These are phyloP conservation scores for Dispira parvispora DNA, from an alignment of 192 early-diverging fungal genomes.

Conservation along the genomic window DNA sequence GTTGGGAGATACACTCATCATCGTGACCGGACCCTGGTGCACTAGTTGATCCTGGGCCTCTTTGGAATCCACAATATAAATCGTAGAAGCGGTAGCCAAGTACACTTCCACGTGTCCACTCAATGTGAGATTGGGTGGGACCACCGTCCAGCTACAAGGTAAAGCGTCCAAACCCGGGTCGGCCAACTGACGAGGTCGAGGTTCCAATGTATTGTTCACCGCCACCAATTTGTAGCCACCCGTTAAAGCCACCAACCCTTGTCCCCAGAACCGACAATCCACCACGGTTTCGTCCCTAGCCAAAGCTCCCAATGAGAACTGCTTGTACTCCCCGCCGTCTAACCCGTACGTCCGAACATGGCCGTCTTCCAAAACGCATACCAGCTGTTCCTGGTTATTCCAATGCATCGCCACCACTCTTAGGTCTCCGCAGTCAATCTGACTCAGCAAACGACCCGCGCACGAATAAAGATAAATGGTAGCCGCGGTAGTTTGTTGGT, in stretches of 20 bases:
- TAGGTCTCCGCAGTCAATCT: slow-evolving; percentile 82
- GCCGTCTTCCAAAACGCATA: slow-evolving; percentile 79
- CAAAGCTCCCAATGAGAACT: slow-evolving; percentile 68
- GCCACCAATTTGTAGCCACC: slow-evolving; percentile 64
- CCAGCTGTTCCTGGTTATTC: slow-evolving; percentile 71
- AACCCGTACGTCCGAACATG: slow-evolving; percentile 64
- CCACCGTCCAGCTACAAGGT: slow-evolving; percentile 75
- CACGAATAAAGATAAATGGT: slow-evolving; percentile 74
- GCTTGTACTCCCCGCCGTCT: slow-evolving; percentile 50
- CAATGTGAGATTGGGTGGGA: slow-evolving; percentile 72
- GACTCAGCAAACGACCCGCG: slow-evolving; percentile 66
- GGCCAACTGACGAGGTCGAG: slow-evolving; percentile 59
- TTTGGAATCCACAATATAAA: slow-evolving; percentile 66
- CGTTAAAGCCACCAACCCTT: slow-evolving; percentile 85
- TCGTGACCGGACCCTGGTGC: slow-evolving; percentile 73
- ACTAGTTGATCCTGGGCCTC: slow-evolving; percentile 70
- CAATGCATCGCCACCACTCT: slow-evolving; percentile 85
- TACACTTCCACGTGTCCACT: slow-evolving; percentile 85
- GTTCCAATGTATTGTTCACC: slow-evolving; percentile 72
- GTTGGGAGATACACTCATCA: slow-evolving; percentile 85
- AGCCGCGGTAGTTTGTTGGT: slow-evolving; percentile 54
- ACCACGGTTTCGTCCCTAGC: slow-evolving; percentile 65
- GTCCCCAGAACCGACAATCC: slow-evolving; percentile 77
- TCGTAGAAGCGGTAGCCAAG: slow-evolving; percentile 50
- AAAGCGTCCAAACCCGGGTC: slow-evolving; percentile 44